phyloP scores from a whole-genome alignment of 75 land plant species.

The Sequoiadendron giganteum region DNA sequence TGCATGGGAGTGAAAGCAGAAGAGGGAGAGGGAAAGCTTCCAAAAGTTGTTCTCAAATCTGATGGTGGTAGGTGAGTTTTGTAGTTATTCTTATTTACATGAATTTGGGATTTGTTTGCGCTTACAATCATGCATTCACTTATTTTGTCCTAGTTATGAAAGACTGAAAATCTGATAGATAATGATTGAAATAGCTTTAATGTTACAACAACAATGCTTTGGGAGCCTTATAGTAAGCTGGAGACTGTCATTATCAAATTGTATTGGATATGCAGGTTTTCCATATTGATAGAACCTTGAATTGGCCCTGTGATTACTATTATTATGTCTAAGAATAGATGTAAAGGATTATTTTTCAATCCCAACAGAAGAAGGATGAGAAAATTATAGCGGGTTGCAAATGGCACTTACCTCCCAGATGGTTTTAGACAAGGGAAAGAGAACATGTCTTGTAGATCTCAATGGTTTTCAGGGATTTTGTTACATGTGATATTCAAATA shows the following conservation, averaged over 20 bases:
- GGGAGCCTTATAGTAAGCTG: neutral
- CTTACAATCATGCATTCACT: neutral
- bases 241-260: neutral
- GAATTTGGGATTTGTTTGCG: neutral
- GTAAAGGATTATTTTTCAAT: neutral
- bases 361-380: neutral
- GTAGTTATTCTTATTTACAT: neutral
- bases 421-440: constrained; percentile 1
- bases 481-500: neutral
- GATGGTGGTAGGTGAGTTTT: constrained; percentile 13
- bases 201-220: neutral
- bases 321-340: neutral
- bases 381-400: neutral
- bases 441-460: neutral
- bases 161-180: neutral
- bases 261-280: neutral
- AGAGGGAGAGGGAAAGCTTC: constrained; percentile 16
- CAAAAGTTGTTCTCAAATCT: constrained; percentile 15
- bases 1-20: constrained; percentile 7
- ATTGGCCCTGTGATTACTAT: neutral
- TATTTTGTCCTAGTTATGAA: constrained; percentile 1
- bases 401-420: neutral
- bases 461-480: neutral
- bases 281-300: neutral
- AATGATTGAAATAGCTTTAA: neutral